A percentile compares a stretch with the other conserved stretches of the same genome.
These are phyloP conservation scores for Mycena kentingensis DNA, from an alignment of 768 basidiomycete species.

Conservation along the genomic window DNA sequence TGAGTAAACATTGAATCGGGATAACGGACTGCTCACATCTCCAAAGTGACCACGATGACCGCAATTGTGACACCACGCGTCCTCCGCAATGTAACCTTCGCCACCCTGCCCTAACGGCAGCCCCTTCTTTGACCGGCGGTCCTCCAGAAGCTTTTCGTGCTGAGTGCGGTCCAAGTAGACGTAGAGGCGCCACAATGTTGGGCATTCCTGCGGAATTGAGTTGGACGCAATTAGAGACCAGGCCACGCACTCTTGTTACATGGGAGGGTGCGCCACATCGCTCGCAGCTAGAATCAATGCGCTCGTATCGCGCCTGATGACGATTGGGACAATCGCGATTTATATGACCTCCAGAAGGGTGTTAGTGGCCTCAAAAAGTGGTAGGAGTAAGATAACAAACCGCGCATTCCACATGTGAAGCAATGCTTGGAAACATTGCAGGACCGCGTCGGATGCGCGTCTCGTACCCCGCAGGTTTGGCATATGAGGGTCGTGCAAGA, in stretches of 20 bases:
- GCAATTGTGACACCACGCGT: conserved; percentile 85
- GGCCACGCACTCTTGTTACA: conserved; percentile 56
- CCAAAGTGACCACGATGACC: conserved; percentile 74
- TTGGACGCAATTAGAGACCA: background rate
- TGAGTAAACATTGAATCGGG: background rate
- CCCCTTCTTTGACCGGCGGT: conserved; percentile 51
- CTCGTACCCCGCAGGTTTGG: conserved; percentile 75
- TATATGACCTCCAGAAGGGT: conserved; percentile 26
- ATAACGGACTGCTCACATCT: conserved; percentile 57
- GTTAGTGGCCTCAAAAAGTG: conserved; percentile 6
- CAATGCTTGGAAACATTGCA: conserved; percentile 84
- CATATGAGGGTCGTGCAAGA: conserved; percentile 69
- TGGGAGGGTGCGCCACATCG: conserved; percentile 70
- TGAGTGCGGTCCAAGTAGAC: conserved; percentile 64
- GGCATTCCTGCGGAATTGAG: conserved; percentile 65
- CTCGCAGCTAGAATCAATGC: conserved; percentile 55
- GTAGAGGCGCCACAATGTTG: conserved; percentile 80
- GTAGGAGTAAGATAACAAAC: conserved; percentile 76
- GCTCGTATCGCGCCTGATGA: conserved; percentile 27
- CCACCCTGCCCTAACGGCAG: conserved; percentile 67
- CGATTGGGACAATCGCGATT: conserved; percentile 69
- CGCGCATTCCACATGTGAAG: conserved; percentile 81
- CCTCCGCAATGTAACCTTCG: conserved; percentile 73
- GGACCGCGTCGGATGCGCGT: conserved; percentile 75
- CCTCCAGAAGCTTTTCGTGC: conserved; percentile 43